Evolutionary conservation across 768 basidiomycete genomes (phyloP).

Genomic region (Boletus rubropictus): DNA sequence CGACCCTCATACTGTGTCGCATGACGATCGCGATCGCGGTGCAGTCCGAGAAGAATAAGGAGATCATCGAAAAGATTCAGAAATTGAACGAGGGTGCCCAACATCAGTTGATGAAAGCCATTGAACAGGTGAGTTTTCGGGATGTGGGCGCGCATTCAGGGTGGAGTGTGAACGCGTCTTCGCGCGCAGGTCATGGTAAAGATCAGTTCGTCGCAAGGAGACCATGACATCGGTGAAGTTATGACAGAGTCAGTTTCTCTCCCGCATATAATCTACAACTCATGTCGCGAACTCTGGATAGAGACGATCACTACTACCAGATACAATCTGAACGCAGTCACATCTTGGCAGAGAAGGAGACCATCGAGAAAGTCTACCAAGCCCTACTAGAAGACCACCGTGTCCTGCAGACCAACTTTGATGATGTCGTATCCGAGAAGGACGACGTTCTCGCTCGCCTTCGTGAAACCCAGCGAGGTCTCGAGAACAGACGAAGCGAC

Average conservation of each 20-base stretch:
- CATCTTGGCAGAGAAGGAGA: constrained; percentile 79
- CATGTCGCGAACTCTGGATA: constrained; percentile 27
- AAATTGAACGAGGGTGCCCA: constrained; percentile 76
- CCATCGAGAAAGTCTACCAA: constrained; percentile 77
- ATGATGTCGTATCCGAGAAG: constrained; percentile 73
- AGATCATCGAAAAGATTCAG: constrained; percentile 87
- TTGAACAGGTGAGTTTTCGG: constrained; percentile 67
- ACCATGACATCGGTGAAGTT: constrained; percentile 45
- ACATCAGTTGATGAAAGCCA: constrained; percentile 86
- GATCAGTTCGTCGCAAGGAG: constrained; percentile 48
- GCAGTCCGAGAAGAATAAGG: constrained; percentile 83
- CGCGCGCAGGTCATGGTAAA: constrained; percentile 65
- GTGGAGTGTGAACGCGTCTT: background rate
- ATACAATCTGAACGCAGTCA: constrained; percentile 77
- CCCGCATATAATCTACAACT: constrained; percentile 1
- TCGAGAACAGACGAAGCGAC: constrained; percentile 56
- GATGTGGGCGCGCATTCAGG: background rate
- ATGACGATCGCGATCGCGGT: constrained; percentile 82
- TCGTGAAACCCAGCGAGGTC: constrained; percentile 53
- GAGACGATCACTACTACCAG: constrained; percentile 85
- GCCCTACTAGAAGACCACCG: constrained; percentile 71
- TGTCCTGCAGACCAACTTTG: constrained; percentile 64
- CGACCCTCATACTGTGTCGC: constrained; percentile 71
- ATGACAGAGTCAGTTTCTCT: constrained; percentile 71
- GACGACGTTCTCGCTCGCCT: constrained; percentile 66